Percentiles rank a stretch among this genome's conserved stretches.
phyloP scores from a whole-genome alignment of 208 protist species.

The Crithidia bombi region DNA sequence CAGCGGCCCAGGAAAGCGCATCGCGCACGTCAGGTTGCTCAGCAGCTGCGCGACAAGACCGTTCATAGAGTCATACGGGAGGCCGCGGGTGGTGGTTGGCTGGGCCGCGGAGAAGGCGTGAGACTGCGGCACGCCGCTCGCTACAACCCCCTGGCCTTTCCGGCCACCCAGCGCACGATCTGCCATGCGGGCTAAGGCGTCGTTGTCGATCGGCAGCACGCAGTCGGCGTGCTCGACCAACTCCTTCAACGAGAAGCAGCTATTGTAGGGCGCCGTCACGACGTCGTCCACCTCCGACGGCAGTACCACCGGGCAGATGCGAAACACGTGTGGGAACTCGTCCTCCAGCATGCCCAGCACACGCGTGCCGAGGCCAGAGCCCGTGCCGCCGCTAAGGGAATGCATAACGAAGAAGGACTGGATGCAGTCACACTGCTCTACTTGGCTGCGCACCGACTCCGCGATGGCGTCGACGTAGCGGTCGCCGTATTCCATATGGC shows the following conservation, averaged over 20 bases:
- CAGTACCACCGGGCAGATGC: slow-evolving; percentile 90
- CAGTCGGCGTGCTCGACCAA: slow-evolving; percentile 95
- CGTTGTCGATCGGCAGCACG: slow-evolving; percentile 95
- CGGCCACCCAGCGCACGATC: slow-evolving; percentile 48
- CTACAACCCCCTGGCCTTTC: slow-evolving; percentile 12
- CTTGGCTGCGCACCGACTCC: slow-evolving; percentile 84
- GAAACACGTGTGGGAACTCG: slow-evolving; percentile 92
- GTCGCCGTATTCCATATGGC: slow-evolving; percentile 93
- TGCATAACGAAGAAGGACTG: slow-evolving; percentile 96
- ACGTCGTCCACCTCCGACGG: slow-evolving; percentile 95
- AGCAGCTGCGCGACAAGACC: slow-evolving; percentile 95
- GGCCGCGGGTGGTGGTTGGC: slow-evolving; percentile 73
- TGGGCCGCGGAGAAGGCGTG: slow-evolving; percentile 65
- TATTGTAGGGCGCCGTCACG: slow-evolving; percentile 96
- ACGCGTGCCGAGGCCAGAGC: slow-evolving; percentile 94
- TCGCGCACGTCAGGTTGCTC: slow-evolving; percentile 94
- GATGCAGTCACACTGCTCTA: slow-evolving; percentile 95
- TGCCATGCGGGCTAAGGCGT: slow-evolving; percentile 87
- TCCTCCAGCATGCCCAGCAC: slow-evolving; percentile 94
- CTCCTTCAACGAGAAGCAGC: slow-evolving; percentile 88
- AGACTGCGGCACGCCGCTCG: slow-evolving; percentile 39
- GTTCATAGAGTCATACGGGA: slow-evolving; percentile 97
- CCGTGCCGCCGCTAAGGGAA: slow-evolving; percentile 96
- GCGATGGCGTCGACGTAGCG: slow-evolving; percentile 83
- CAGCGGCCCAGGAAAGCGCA: slow-evolving; percentile 94